Evolutionary conservation across 1,139 yeast genomes (phyloP).

Genomic region (Wickerhamomyces sp.): DNA sequence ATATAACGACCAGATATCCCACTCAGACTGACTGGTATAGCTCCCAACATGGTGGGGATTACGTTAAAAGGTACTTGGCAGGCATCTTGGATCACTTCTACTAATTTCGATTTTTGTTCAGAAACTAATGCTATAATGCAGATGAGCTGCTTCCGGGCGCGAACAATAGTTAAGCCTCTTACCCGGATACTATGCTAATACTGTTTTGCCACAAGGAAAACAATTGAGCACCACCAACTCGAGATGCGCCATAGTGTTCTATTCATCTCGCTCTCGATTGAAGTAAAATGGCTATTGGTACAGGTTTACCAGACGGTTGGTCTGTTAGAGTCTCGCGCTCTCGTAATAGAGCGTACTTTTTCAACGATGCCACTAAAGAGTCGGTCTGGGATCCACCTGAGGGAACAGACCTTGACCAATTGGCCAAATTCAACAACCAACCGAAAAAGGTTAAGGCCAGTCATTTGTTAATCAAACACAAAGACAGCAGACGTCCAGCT

Average conservation of each 20-base stretch:
- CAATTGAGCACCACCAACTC: too few species aligned
- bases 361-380: slow-evolving; percentile 62
- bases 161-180: too few species aligned
- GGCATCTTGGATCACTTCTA: too few species aligned
- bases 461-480: slow-evolving; percentile 80
- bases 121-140: too few species aligned
- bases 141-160: too few species aligned
- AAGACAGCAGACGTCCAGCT: slow-evolving; percentile 80
- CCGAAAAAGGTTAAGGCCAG: slow-evolving; percentile 62
- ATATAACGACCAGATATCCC: too few species aligned
- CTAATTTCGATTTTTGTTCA: too few species aligned
- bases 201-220: too few species aligned
- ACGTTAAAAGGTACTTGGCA: neutral
- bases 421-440: slow-evolving; percentile 49
- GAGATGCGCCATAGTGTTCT: neutral
- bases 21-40: too few species aligned
- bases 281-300: slow-evolving; percentile 9
- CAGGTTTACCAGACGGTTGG: slow-evolving; percentile 91
- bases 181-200: too few species aligned
- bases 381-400: slow-evolving; percentile 92
- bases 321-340: slow-evolving; percentile 72
- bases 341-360: slow-evolving; percentile 79
- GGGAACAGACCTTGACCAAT: slow-evolving; percentile 63
- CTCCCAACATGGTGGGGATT: neutral
- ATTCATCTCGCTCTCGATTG: neutral